phyloP scores from a whole-genome alignment of 2,329 filamentous ascomycete species.

The Fusarium pseudocircinatum region DNA sequence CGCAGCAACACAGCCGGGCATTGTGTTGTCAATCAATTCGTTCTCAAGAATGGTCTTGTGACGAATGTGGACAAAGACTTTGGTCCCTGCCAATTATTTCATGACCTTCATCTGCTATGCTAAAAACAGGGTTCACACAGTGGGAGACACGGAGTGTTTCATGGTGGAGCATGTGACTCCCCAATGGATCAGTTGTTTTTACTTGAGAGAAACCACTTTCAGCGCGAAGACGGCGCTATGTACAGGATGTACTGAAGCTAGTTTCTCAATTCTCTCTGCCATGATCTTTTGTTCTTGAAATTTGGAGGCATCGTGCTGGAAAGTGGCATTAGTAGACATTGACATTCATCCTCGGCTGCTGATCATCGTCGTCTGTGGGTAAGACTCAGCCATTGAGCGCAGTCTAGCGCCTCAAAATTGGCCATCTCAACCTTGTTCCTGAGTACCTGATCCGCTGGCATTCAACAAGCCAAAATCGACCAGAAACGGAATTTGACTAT shows the following conservation, averaged over 20 bases:
- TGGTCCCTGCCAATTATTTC: constrained; percentile 32
- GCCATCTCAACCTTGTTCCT: constrained; percentile 38
- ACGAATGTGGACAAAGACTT: constrained; percentile 33
- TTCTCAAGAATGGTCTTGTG: constrained; percentile 22
- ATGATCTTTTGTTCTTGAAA: neutral
- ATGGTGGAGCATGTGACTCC: constrained; percentile 32
- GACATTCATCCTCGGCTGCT: neutral
- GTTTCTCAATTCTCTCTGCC: neutral
- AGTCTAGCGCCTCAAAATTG: constrained; percentile 38
- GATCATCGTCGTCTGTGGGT: neutral
- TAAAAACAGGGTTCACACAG: constrained; percentile 36
- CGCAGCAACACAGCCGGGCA: neutral
- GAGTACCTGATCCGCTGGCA: constrained; percentile 30
- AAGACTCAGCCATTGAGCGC: constrained; percentile 17
- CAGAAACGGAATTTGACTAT: constrained; percentile 1
- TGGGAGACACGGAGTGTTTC: constrained; percentile 30
- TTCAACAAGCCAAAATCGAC: constrained; percentile 3
- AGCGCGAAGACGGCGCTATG: neutral
- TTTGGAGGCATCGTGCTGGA: neutral
- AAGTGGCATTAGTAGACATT: neutral
- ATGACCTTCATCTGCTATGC: constrained; percentile 12
- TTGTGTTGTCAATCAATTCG: constrained; percentile 2
- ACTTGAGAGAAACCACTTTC: constrained; percentile 15
- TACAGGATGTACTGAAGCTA: neutral
- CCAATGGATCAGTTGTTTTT: constrained; percentile 15